Conservation (phyloP, 371 early-diverging fungal genomes). For the Mortierella polycephala region DNA sequence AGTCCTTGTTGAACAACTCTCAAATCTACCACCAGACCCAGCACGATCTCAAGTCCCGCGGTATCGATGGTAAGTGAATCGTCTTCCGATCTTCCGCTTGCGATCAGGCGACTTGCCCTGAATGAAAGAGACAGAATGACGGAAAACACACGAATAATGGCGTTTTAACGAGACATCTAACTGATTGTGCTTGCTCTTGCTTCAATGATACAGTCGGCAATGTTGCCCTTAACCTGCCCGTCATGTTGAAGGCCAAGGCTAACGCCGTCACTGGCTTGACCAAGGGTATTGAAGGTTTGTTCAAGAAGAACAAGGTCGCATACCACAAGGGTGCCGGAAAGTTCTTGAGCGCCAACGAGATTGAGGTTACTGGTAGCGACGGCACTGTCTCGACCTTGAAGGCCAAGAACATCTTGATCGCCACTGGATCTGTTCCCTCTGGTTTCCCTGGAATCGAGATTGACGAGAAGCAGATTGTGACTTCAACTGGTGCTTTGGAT, state of each 20-base stretch:
- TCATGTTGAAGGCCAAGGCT: constrained; percentile 94
- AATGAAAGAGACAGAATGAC: too few species aligned
- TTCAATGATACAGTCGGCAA: constrained; percentile 67
- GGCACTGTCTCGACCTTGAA: constrained; percentile 77
- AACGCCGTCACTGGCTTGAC: constrained; percentile 91
- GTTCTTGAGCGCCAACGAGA: constrained; percentile 81
- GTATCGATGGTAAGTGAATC: constrained; percentile 84
- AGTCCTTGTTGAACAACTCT: constrained; percentile 97
- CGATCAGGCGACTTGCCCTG: too few species aligned
- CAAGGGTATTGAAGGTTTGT: constrained; percentile 92
- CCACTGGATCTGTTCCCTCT: constrained; percentile 96
- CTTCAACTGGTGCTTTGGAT: constrained; percentile 97
- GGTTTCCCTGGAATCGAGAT: constrained; percentile 94
- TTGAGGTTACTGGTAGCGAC: constrained; percentile 84
- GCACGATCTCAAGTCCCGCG: constrained; percentile 92
- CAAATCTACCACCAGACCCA: constrained; percentile 95
- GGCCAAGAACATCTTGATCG: constrained; percentile 97
- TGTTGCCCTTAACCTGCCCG: constrained; percentile 85
- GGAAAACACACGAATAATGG: neutral
- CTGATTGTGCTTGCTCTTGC: neutral
- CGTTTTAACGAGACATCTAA: neutral
- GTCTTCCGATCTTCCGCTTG: neutral
- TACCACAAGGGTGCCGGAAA: constrained; percentile 94
- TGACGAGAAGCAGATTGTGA: constrained; percentile 96
- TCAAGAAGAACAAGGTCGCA: constrained; percentile 97